Percentiles rank a stretch among this genome's conserved stretches.
These are phyloP conservation scores for Salvia sclarea DNA, from an alignment of 305 asterid genomes.

Conservation along the genomic window DNA sequence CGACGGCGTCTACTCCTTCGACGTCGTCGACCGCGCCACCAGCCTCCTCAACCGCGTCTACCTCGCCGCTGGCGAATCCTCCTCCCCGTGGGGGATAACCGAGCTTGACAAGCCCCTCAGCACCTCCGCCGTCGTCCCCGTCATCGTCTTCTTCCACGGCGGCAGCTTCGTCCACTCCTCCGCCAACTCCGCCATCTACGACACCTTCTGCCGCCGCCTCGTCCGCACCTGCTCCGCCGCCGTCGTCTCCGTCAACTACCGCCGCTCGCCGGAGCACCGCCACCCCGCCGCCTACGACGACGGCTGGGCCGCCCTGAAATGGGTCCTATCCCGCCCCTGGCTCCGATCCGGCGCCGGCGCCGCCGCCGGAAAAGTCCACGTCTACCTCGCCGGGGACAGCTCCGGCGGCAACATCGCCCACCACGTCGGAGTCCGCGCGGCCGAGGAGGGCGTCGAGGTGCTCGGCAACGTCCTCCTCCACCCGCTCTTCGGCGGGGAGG, in stretches of 20 bases:
- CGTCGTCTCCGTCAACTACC: slow-evolving; percentile 78
- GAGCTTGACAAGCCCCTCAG: slow-evolving; percentile 73
- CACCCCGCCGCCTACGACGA: slow-evolving; percentile 84
- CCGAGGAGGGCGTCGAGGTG: slow-evolving; percentile 59
- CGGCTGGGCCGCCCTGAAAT: slow-evolving; percentile 80
- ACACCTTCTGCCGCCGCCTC: slow-evolving; percentile 77
- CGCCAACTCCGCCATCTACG: slow-evolving; percentile 88
- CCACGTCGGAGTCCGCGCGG: slow-evolving; percentile 73
- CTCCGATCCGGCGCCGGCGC: slow-evolving; percentile 57
- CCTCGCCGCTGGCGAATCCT: slow-evolving; percentile 45
- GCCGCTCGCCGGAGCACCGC: slow-evolving; percentile 75
- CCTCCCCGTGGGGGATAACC: slow-evolving; percentile 44
- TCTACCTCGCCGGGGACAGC: slow-evolving; percentile 74
- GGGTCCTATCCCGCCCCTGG: slow-evolving; percentile 75
- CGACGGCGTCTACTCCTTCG: slow-evolving; percentile 77
- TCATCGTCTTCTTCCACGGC: slow-evolving; percentile 79
- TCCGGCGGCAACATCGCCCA: slow-evolving; percentile 87
- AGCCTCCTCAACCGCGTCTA: slow-evolving; percentile 70
- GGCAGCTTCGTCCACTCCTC: slow-evolving; percentile 93
- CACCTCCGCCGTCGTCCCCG: slow-evolving; percentile 56
- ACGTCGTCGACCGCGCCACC: slow-evolving; percentile 72
- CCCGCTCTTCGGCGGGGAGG: slow-evolving; percentile 77
- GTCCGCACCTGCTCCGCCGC: slow-evolving; percentile 62
- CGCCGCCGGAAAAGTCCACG: slow-evolving; percentile 58
- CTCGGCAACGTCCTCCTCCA: slow-evolving; percentile 76